These are phyloP conservation scores for Podospora comata DNA, from an alignment of 495 filamentous ascomycete genomes.

Conservation along the genomic window DNA sequence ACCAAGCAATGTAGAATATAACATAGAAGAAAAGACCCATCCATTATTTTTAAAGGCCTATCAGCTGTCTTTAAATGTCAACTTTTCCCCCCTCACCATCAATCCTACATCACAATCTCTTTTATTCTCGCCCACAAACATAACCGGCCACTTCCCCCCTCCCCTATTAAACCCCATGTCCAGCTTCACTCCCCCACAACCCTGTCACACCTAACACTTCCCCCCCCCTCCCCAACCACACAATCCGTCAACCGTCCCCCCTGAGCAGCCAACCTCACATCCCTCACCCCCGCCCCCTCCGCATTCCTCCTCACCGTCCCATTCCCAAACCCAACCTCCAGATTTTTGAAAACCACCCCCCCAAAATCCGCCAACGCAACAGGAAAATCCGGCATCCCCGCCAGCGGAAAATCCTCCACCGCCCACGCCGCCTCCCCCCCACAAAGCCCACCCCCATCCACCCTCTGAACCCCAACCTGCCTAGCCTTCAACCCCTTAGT, in stretches of 20 bases:
- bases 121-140: not conserved
- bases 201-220: conserved; percentile 18
- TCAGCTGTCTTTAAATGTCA: too few relatives aligned
- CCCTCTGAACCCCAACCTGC: not conserved
- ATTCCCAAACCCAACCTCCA: conserved; percentile 11
- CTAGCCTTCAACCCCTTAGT: not conserved
- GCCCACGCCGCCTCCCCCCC: conserved; percentile 25
- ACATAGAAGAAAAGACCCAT: too few relatives aligned
- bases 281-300: conserved; percentile 20
- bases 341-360: conserved; percentile 19
- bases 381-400: conserved; percentile 20
- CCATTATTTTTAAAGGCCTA: too few relatives aligned
- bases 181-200: conserved; percentile 12
- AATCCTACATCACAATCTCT: too few relatives aligned
- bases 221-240: conserved; percentile 13
- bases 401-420: conserved; percentile 31
- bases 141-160: not conserved
- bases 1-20: too few relatives aligned
- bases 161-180: not conserved
- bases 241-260: conserved; percentile 31
- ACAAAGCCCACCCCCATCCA: conserved; percentile 13
- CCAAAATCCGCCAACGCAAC: conserved; percentile 31
- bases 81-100: too few relatives aligned
- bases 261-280: conserved; percentile 25
- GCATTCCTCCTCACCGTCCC: conserved; percentile 6